Evolutionary conservation across 805 yeast species (phyloP), one percentile per base, ranked within the genome.

Genomic region (Pichia phayaonensis): DNA sequence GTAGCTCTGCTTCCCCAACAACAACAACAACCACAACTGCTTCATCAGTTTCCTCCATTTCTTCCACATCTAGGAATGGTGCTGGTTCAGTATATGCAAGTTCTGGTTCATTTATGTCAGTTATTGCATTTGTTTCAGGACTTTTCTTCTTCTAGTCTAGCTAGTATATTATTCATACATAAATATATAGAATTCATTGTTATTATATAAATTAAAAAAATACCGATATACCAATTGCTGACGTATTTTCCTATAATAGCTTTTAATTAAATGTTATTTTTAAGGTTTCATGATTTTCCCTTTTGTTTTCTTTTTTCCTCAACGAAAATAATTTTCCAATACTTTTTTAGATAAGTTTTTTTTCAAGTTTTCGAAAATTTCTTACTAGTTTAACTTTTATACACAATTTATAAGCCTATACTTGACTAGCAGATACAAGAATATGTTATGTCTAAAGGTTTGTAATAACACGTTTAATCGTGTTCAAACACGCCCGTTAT

Each of bases 1-100:
- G 34, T 21, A 29, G 34, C 12, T 16, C 42, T 8, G 16, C 40
- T 4, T 20, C 38, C 8, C 6, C 27, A 20, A 47, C 68, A 4
- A 49, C 67, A 7, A 46, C 66, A 8, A 38, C 27, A 20, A 47
- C 68, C 4, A 49, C 67, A 7, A 46, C 66, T 6, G 27, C 36
- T 18, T 3, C 34, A 29, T 13, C 34, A 29, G 46, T 24, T n/a
- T 41, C 46, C 20, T 42, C 45, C 15, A 47, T 49, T 18, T 42
- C 52, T 4, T 46, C 53, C 8, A 39, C 49, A 4, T 42, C 53
- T 8, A 42, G 26, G 21, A 42, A 47, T 18, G 22, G 27, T 29
- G 22, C 49, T 15, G 43, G 12, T n/a, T 10, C 44, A 12, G 13
- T 20, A 20, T n/a, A n/a, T 16, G 8, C 3, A 8, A 22, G 20